Conservation (phyloP, 73 alveolate species). For the Paramecium pentaurelia region DNA sequence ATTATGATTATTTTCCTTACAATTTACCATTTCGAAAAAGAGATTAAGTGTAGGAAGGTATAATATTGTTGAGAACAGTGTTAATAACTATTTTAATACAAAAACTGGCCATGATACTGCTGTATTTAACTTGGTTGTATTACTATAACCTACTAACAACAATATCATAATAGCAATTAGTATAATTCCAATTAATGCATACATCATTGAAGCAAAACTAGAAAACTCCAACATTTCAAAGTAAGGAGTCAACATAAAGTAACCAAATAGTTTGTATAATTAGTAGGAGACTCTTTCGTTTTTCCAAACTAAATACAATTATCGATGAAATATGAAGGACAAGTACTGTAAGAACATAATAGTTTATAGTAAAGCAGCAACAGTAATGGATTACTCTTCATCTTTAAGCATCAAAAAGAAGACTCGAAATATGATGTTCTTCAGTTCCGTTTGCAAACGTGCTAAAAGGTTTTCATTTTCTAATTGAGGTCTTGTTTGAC, state of each 20-base stretch:
- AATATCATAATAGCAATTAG: neutral
- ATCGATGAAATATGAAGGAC: neutral
- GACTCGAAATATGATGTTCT: neutral
- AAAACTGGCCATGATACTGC: slow-evolving; percentile 25
- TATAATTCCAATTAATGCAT: neutral
- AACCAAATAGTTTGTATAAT: neutral
- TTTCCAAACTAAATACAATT: neutral
- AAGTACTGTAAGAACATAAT: neutral
- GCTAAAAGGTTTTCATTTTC: neutral
- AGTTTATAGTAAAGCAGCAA: neutral
- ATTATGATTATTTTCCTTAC: neutral
- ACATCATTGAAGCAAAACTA: slow-evolving; percentile 22
- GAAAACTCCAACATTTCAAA: neutral
- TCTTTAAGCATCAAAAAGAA: neutral
- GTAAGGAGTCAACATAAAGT: neutral
- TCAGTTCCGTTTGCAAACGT: neutral
- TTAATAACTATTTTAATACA: neutral
- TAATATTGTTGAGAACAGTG: neutral
- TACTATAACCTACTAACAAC: neutral
- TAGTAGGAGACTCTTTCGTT: neutral
- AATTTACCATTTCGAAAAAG: neutral
- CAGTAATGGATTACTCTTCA: neutral
- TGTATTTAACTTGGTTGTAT: neutral
- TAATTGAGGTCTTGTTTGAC: neutral
- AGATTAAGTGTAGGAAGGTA: slow-evolving; percentile 17